Conservation (phyloP, 2,329 filamentous ascomycete species). For the Graphilbum fragrans region DNA sequence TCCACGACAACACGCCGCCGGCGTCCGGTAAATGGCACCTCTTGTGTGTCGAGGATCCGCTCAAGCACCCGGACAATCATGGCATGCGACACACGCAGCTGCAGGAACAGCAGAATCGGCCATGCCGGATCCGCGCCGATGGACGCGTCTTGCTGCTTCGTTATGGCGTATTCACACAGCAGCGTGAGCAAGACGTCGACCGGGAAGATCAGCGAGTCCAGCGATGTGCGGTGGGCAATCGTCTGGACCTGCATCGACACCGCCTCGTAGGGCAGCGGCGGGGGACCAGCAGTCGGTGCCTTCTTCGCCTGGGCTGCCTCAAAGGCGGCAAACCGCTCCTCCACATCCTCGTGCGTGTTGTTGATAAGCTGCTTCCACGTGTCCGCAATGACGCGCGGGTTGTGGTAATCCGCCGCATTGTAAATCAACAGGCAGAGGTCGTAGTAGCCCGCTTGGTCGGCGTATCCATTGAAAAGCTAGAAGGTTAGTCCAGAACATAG, state of each 20-base stretch:
- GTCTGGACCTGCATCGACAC: constrained; percentile 52
- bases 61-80: constrained; percentile 44
- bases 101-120: constrained; percentile 44
- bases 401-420: constrained; percentile 82
- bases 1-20: constrained; percentile 38
- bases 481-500: constrained; percentile 6
- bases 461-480: constrained; percentile 85
- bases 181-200: constrained; percentile 48
- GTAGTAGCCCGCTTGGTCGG: constrained; percentile 78
- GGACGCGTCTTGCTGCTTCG: constrained; percentile 44
- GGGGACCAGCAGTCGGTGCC: constrained; percentile 20
- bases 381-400: constrained; percentile 66
- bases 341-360: constrained; percentile 49
- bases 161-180: constrained; percentile 49
- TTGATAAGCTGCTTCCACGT: constrained; percentile 80
- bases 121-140: constrained; percentile 44
- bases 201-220: constrained; percentile 56
- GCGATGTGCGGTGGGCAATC: constrained; percentile 51
- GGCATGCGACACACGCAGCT: constrained; percentile 42
- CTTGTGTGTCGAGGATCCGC: constrained; percentile 44
- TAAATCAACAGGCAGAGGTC: constrained; percentile 90
- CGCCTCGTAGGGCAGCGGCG: constrained; percentile 54
- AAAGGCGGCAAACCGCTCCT: constrained; percentile 26
- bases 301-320: constrained; percentile 21
- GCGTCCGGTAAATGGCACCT: constrained; percentile 43